Conservation (phyloP, 2,329 filamentous ascomycete species). For the Fusarium subglutinans region DNA sequence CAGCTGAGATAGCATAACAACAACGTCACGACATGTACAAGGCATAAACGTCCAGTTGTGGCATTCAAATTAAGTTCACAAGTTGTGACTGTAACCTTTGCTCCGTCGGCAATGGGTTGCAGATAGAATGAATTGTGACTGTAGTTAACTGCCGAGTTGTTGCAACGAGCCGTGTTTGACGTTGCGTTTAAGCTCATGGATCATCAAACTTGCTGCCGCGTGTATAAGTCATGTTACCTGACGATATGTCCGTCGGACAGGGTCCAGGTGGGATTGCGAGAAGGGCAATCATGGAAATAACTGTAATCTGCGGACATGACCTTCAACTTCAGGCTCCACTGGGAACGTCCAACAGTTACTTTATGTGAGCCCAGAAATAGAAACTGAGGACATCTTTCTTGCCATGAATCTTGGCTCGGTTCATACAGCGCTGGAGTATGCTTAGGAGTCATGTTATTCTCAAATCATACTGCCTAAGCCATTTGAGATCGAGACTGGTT, state of each 20-base stretch:
- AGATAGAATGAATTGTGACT: not conserved
- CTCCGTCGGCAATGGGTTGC: not conserved
- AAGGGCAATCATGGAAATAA: not conserved
- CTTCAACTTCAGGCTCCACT: not conserved
- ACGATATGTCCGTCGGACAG: not conserved
- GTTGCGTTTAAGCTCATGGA: not conserved
- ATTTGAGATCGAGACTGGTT: not conserved
- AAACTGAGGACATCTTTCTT: not conserved
- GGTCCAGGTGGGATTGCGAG: not conserved
- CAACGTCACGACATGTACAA: not conserved
- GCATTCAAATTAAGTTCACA: not conserved
- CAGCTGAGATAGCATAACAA: not conserved
- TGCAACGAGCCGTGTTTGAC: not conserved
- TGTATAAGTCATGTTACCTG: not conserved
- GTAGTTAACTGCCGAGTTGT: not conserved
- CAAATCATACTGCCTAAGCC: accelerated
- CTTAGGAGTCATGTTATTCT: not conserved
- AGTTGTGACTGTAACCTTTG: not conserved
- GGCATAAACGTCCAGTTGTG: not conserved
- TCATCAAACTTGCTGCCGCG: not conserved
- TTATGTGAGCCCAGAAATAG: not conserved
- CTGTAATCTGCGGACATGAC: not conserved
- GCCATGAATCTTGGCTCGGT: accelerated
- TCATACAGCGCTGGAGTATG: accelerated
- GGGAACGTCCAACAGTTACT: accelerated